These are phyloP conservation scores for Entophlyctis luteolus DNA, from an alignment of 192 early-diverging fungal genomes.

Conservation along the genomic window DNA sequence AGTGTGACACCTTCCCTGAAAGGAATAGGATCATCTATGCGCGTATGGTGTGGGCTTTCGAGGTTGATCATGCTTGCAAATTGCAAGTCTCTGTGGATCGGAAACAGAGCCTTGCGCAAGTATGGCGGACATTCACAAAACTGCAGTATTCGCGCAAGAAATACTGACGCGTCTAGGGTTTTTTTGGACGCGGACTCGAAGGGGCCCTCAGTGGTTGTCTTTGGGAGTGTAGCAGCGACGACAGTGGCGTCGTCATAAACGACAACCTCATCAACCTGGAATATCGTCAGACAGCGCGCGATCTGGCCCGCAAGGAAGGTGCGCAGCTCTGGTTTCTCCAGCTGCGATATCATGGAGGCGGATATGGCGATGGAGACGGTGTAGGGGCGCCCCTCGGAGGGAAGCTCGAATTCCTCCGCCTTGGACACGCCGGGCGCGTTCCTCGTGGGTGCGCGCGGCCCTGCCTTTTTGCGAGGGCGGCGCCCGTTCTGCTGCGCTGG, in stretches of 20 bases:
- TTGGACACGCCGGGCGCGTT: neutral
- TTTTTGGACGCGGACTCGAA: slow-evolving; percentile 37
- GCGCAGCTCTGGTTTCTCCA: slow-evolving; percentile 60
- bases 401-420: neutral
- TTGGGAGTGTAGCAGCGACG: neutral
- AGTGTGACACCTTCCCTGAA: slow-evolving; percentile 64
- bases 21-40: slow-evolving; percentile 53
- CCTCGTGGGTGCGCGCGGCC: neutral
- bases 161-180: slow-evolving; percentile 52
- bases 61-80: slow-evolving; percentile 63
- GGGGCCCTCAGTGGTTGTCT: slow-evolving; percentile 17
- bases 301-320: slow-evolving; percentile 72
- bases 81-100: slow-evolving; percentile 61
- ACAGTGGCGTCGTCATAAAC: slow-evolving; percentile 56
- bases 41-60: slow-evolving; percentile 65
- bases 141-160: slow-evolving; percentile 63
- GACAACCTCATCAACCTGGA: slow-evolving; percentile 66
- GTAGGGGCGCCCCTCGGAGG: slow-evolving; percentile 27
- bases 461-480: neutral
- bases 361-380: slow-evolving; percentile 66
- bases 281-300: slow-evolving; percentile 53
- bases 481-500: neutral
- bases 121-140: slow-evolving; percentile 71
- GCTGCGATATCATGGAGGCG: slow-evolving; percentile 59
- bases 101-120: slow-evolving; percentile 62